Conservation (phyloP, 75 land plant species). For the Sequoia sempervirens region DNA sequence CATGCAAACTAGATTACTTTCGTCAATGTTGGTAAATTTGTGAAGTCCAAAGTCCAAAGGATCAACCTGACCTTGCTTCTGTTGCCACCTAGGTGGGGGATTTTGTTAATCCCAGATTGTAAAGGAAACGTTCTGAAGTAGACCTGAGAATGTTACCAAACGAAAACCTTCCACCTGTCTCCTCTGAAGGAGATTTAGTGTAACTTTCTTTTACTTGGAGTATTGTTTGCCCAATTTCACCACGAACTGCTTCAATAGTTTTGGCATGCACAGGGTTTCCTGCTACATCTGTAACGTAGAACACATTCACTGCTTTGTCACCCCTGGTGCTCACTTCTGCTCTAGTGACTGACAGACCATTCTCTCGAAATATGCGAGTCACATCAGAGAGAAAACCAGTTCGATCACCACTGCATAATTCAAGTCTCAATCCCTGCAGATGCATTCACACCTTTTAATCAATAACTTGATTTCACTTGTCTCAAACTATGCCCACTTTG, state of each 20-base stretch:
- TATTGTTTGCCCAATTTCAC: constrained; percentile 52
- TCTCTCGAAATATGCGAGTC: constrained; percentile 49
- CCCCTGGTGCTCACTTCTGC: constrained; percentile 42
- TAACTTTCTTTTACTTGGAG: constrained; percentile 47
- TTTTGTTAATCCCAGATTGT: constrained; percentile 45
- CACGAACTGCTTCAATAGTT: constrained; percentile 60
- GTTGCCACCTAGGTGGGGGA: constrained; percentile 24
- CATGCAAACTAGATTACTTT: neutral
- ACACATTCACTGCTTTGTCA: constrained; percentile 48
- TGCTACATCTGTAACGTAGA: constrained; percentile 78
- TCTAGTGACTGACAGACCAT: constrained; percentile 45
- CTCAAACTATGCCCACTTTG: neutral
- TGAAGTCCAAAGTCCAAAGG: neutral
- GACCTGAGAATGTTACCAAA: constrained; percentile 40
- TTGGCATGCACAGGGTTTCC: constrained; percentile 63
- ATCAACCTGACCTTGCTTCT: neutral
- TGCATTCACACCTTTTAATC: neutral
- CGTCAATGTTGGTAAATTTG: neutral
- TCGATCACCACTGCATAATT: constrained; percentile 38
- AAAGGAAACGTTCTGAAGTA: constrained; percentile 47
- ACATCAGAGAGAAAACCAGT: constrained; percentile 47
- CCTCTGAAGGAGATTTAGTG: constrained; percentile 25
- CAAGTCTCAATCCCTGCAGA: constrained; percentile 41
- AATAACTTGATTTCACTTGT: neutral
- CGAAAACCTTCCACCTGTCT: constrained; percentile 25